Evolutionary conservation across 2,329 filamentous ascomycete species (phyloP).

Genomic region (Aspergillus awamori): DNA sequence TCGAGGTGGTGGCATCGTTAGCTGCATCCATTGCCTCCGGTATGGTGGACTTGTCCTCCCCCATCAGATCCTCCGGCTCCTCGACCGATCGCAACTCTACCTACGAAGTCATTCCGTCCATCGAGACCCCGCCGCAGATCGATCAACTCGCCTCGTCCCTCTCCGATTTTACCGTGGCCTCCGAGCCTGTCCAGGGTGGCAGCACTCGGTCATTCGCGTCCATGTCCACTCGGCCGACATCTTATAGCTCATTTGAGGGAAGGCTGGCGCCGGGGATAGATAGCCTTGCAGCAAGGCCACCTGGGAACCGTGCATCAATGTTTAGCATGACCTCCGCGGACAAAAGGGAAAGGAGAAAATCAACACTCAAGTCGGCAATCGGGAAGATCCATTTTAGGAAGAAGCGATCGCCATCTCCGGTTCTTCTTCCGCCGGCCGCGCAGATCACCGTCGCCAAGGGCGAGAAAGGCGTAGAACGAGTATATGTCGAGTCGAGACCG

Average conservation of each 20-base stretch:
- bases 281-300: constrained; percentile 19
- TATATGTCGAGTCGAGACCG: constrained; percentile 33
- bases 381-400: constrained; percentile 42
- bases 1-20: constrained; percentile 37
- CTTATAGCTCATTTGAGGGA: constrained; percentile 41
- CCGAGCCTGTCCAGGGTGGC: constrained; percentile 31
- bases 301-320: constrained; percentile 29
- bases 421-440: constrained; percentile 33
- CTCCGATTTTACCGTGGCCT: constrained; percentile 37
- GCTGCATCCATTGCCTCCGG: constrained; percentile 42
- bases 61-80: constrained; percentile 36
- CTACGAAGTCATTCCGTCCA: constrained; percentile 32
- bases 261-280: constrained; percentile 23
- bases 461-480: constrained; percentile 37
- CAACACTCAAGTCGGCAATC: constrained; percentile 39
- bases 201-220: constrained; percentile 44
- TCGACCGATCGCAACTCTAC: constrained; percentile 38
- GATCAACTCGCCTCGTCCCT: constrained; percentile 36
- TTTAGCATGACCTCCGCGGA: constrained; percentile 32
- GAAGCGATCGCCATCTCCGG: constrained; percentile 33
- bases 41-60: constrained; percentile 38
- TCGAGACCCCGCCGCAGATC: constrained; percentile 26
- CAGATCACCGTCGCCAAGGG: constrained; percentile 32
- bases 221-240: constrained; percentile 44
- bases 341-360: constrained; percentile 35